These are phyloP conservation scores for Cadophora sp. DNA, from an alignment of 2,329 filamentous ascomycete species.

Conservation along the genomic window DNA sequence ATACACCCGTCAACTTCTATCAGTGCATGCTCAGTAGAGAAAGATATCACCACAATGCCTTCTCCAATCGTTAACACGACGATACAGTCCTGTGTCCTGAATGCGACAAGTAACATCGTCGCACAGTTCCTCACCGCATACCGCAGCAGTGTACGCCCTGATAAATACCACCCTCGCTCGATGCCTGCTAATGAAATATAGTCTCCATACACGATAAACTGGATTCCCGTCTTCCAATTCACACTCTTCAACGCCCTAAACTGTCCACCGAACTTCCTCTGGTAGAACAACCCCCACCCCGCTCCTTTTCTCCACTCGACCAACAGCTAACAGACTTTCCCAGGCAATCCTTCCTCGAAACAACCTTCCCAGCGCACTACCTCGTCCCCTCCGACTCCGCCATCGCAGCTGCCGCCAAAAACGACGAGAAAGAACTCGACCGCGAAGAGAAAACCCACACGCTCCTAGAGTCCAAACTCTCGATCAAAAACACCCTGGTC, in stretches of 20 bases:
- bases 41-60: conserved; percentile 32
- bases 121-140: conserved; percentile 74
- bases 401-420: conserved; percentile 49
- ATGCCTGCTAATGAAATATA: conserved; percentile 45
- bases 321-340: conserved; percentile 26
- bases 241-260: conserved; percentile 74
- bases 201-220: conserved; percentile 68
- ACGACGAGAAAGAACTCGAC: conserved; percentile 51
- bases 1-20: background rate
- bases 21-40: background rate
- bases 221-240: conserved; percentile 76
- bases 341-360: conserved; percentile 81
- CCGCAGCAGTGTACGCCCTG: conserved; percentile 59
- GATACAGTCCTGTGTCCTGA: conserved; percentile 69
- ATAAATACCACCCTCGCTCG: background rate
- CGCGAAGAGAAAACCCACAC: conserved; percentile 52
- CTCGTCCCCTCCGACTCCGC: conserved; percentile 52
- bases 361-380: conserved; percentile 70
- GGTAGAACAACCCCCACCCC: conserved; percentile 53
- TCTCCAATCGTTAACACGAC: conserved; percentile 65
- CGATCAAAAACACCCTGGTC: conserved; percentile 67
- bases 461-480: conserved; percentile 59
- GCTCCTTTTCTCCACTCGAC: background rate
- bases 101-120: conserved; percentile 72
- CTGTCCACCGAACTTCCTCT: conserved; percentile 84